Evolutionary conservation across 441 rosid species (phyloP).

Genomic region (Eutrema salsugineum): DNA sequence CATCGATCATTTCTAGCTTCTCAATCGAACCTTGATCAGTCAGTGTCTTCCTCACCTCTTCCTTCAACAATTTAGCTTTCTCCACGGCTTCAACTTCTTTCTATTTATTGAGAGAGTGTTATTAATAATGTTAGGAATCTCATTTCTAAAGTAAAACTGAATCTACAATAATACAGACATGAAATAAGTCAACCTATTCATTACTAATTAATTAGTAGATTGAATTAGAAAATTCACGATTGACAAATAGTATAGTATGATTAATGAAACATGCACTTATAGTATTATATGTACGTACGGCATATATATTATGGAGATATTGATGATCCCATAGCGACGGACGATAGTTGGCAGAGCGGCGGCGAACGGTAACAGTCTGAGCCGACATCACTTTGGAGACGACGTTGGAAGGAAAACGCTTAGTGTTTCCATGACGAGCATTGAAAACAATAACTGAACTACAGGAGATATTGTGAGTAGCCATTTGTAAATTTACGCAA

Average conservation of each 20-base stretch:
- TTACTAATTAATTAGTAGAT: not conserved
- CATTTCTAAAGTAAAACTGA: not conserved
- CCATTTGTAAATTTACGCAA: not conserved
- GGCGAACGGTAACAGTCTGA: not conserved
- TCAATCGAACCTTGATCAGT: not conserved
- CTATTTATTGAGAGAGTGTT: not conserved
- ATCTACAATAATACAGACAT: not conserved
- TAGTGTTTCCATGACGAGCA: not conserved
- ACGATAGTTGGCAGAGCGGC: slow-evolving; percentile 31
- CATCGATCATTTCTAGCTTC: slow-evolving; percentile 31
- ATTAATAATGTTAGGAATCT: not conserved
- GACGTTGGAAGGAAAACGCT: not conserved
- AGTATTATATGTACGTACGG: slow-evolving; percentile 16
- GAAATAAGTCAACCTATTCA: not conserved
- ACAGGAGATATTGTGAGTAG: not conserved
- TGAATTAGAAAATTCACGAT: not conserved
- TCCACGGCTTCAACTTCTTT: not conserved
- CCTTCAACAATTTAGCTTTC: slow-evolving; percentile 8
- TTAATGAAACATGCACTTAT: not conserved
- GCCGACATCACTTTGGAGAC: not conserved
- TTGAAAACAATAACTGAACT: not conserved
- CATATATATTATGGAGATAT: slow-evolving; percentile 22
- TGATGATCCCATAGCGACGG: slow-evolving; percentile 32
- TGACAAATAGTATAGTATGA: too few relatives aligned
- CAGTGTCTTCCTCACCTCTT: slow-evolving; percentile 6